phyloP scores from a whole-genome alignment of 2,329 filamentous ascomycete species.

The Diaporthe capsici region DNA sequence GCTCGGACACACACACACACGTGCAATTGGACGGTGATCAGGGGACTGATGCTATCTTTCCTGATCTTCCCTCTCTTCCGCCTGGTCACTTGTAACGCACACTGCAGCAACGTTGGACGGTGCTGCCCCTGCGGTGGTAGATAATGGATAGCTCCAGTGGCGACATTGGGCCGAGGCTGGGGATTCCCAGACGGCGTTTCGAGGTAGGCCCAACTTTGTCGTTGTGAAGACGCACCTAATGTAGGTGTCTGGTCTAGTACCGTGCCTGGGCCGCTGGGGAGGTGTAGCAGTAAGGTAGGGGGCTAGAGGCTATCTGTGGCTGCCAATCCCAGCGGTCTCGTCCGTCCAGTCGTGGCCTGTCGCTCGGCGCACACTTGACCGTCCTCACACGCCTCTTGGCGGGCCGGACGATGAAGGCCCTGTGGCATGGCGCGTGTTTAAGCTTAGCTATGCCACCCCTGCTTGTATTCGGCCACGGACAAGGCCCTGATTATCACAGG shows the following conservation, averaged over 20 bases:
- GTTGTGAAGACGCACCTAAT: neutral
- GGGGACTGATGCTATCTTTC: conserved; percentile 24
- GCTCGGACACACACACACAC: conserved; percentile 19
- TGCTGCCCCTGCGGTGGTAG: conserved; percentile 5
- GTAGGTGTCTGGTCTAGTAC: neutral
- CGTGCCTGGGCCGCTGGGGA: conserved; percentile 1
- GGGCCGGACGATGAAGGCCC: conserved; percentile 35
- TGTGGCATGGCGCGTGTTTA: conserved; percentile 38
- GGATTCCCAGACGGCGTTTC: conserved; percentile 34
- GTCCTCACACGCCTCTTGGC: conserved; percentile 35
- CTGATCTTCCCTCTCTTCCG: neutral
- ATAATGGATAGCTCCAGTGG: conserved; percentile 25
- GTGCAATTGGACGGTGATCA: conserved; percentile 23
- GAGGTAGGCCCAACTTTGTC: conserved; percentile 26
- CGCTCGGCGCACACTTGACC: conserved; percentile 27
- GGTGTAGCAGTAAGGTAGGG: conserved; percentile 6
- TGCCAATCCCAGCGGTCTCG: conserved; percentile 31
- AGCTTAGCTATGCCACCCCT: conserved; percentile 30
- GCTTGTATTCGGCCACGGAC: conserved; percentile 28
- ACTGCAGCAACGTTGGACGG: conserved; percentile 30
- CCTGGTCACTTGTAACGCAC: conserved; percentile 33
- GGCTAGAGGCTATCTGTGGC: conserved; percentile 23
- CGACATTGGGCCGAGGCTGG: conserved; percentile 22
- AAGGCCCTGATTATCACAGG: conserved; percentile 15
- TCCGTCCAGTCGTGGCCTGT: conserved; percentile 34